These are phyloP conservation scores for Ascomycota sp. DNA, from an alignment of 2,329 filamentous ascomycete species.

Conservation along the genomic window DNA sequence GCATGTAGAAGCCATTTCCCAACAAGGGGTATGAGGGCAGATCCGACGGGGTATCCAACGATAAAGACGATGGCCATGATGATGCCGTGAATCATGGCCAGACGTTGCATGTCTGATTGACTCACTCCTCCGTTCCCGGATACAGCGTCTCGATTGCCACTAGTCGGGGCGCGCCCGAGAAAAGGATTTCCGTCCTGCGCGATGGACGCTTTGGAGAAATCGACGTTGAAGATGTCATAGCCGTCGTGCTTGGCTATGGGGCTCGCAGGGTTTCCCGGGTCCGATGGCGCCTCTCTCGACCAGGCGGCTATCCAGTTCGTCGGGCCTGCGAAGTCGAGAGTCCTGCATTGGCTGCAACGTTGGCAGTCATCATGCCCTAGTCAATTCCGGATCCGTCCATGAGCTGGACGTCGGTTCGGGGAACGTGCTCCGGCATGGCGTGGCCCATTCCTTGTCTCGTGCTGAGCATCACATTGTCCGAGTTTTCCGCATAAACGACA, in stretches of 20 bases:
- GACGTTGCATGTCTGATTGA: conserved; percentile 5
- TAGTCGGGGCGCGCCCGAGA: conserved; percentile 3
- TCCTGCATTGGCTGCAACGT: conserved; percentile 32
- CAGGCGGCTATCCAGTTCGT: conserved; percentile 34
- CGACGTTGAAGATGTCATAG: conserved; percentile 21
- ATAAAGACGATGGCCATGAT: conserved; percentile 41
- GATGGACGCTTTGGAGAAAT: conserved; percentile 26
- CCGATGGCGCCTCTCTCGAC: conserved; percentile 24
- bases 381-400: conserved; percentile 37
- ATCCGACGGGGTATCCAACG: conserved; percentile 37
- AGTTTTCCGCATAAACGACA: conserved; percentile 37
- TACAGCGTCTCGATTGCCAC: conserved; percentile 1
- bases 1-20: conserved; percentile 38
- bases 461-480: conserved; percentile 40
- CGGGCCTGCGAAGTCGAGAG: conserved; percentile 19
- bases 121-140: conserved; percentile 1
- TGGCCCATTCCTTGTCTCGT: conserved; percentile 29
- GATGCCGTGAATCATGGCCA: conserved; percentile 29
- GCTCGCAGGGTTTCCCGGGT: conserved; percentile 18
- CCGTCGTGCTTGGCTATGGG: conserved; percentile 25
- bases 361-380: conserved; percentile 34
- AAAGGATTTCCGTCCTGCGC: conserved; percentile 32
- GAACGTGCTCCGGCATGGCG: conserved; percentile 23
- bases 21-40: conserved; percentile 37
- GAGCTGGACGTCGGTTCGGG: conserved; percentile 25